Evolutionary conservation across 805 yeast genomes (phyloP).

Genomic region (Candida taoyuanica): DNA sequence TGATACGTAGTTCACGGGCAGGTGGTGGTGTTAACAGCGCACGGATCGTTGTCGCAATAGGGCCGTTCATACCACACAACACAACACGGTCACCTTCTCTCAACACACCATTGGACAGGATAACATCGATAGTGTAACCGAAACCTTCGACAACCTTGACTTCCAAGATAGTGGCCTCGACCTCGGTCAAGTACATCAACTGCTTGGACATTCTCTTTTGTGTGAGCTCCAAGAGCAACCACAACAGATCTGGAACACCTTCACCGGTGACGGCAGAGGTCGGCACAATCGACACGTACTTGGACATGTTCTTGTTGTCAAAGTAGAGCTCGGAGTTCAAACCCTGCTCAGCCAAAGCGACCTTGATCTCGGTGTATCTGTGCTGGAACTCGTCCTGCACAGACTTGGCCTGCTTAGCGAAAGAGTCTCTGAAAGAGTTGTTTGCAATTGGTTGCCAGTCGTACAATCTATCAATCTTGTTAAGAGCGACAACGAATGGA

Average conservation of each 20-base stretch:
- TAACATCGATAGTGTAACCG: conserved; percentile 98
- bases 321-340: conserved; percentile 94
- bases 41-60: conserved; percentile 92
- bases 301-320: conserved; percentile 91
- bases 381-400: conserved; percentile 92
- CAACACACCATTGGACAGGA: conserved; percentile 91
- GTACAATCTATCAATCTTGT: conserved; percentile 95
- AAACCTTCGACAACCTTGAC: conserved; percentile 98
- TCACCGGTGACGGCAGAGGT: conserved; percentile 99
- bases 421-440: conserved; percentile 94
- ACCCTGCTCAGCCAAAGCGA: conserved; percentile 96
- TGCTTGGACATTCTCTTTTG: conserved; percentile 99
- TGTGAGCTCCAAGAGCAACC: conserved; percentile 91
- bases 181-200: conserved; percentile 88
- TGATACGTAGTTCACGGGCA: conserved; percentile 89
- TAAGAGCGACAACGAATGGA: conserved; percentile 94
- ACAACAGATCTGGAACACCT: conserved; percentile 98
- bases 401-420: conserved; percentile 71
- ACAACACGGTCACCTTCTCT: conserved; percentile 95
- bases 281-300: conserved; percentile 94
- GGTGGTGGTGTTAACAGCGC: conserved; percentile 98
- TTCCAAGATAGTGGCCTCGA: conserved; percentile 95
- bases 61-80: conserved; percentile 97
- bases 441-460: conserved; percentile 91
- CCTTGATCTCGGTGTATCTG: conserved; percentile 77